These are phyloP conservation scores for Dryadomyces quercivorus DNA, from an alignment of 2,329 filamentous ascomycete genomes.

Conservation along the genomic window DNA sequence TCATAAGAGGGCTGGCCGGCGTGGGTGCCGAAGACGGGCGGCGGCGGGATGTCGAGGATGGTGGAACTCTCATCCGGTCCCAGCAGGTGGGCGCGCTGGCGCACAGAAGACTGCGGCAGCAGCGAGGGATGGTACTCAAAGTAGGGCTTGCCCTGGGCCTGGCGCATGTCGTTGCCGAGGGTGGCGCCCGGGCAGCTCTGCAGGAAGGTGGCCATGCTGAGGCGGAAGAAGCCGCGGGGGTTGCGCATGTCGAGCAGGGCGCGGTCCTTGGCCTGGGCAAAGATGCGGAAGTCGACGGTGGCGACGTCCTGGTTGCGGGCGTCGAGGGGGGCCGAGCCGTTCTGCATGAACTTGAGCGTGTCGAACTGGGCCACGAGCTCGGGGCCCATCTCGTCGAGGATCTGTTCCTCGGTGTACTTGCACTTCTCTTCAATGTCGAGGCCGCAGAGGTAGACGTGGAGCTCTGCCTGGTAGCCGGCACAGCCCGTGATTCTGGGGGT, in stretches of 20 bases:
- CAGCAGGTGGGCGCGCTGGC: constrained; percentile 12
- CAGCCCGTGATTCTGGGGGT: constrained; percentile 13
- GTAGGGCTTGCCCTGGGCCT: constrained; percentile 15
- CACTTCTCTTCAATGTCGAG: constrained; percentile 10
- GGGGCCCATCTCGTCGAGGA: constrained; percentile 18
- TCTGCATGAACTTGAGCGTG: constrained; percentile 18
- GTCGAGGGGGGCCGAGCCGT: constrained; percentile 17
- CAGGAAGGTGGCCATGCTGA: constrained; percentile 15
- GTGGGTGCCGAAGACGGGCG: constrained; percentile 2
- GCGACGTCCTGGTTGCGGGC: constrained; percentile 20
- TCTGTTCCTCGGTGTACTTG: constrained; percentile 15
- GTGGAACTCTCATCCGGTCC: constrained; percentile 11
- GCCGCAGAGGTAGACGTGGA: constrained; percentile 10
- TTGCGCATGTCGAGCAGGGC: constrained; percentile 11
- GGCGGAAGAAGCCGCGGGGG: constrained; percentile 13
- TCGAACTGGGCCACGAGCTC: constrained; percentile 9
- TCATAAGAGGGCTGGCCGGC: constrained; percentile 13
- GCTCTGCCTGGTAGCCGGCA: constrained; percentile 16
- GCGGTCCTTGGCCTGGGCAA: constrained; percentile 26
- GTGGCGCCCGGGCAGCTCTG: constrained; percentile 15
- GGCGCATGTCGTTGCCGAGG: constrained; percentile 15
- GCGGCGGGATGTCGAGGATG: constrained; percentile 12
- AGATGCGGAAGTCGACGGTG: constrained; percentile 23
- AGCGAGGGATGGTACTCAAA: constrained; percentile 16
- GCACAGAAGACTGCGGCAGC: constrained; percentile 14